phyloP scores from a whole-genome alignment of 768 basidiomycete genomes.

The Coprinellus aureogranulatus region DNA sequence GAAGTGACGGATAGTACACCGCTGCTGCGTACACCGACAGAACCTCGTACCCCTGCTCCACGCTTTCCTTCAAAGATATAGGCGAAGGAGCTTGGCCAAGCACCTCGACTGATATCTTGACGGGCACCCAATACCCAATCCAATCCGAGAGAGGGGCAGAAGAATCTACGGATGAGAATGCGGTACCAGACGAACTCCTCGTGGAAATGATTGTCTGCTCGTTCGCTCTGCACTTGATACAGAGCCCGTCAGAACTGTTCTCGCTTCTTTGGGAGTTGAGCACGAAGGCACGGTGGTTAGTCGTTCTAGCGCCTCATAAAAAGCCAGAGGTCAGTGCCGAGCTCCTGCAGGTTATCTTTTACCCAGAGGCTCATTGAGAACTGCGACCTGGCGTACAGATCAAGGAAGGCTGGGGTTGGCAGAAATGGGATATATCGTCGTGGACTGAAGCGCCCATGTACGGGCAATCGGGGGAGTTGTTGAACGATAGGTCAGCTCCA shows the following conservation, averaged over 20 bases:
- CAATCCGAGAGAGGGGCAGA: background rate
- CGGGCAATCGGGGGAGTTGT: slow-evolving; percentile 42
- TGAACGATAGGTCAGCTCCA: slow-evolving; percentile 42
- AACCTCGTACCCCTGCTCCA: slow-evolving; percentile 51
- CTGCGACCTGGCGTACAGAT: slow-evolving; percentile 36
- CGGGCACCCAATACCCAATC: background rate
- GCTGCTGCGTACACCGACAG: slow-evolving; percentile 54
- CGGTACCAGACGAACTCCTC: slow-evolving; percentile 11
- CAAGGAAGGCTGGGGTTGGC: slow-evolving; percentile 67
- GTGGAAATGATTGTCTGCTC: slow-evolving; percentile 71
- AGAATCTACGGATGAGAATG: slow-evolving; percentile 1
- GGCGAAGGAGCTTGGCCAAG: slow-evolving; percentile 54
- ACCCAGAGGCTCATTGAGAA: background rate
- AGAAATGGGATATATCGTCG: slow-evolving; percentile 53
- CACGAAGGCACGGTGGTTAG: slow-evolving; percentile 59
- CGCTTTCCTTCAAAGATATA: slow-evolving; percentile 62
- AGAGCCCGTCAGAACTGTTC: slow-evolving; percentile 59
- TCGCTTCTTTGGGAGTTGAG: slow-evolving; percentile 64
- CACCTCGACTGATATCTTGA: slow-evolving; percentile 15
- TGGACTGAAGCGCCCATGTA: slow-evolving; percentile 45
- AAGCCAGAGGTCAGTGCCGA: slow-evolving; percentile 56
- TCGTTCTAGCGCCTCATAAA: slow-evolving; percentile 73
- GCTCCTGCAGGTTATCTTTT: background rate
- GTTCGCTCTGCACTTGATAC: slow-evolving; percentile 71
- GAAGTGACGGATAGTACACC: slow-evolving; percentile 48